Evolutionary conservation across 352 stramenopile genomes (phyloP), one percentile per base, ranked within the genome.

Genomic region (Globisporangium cystogenes): DNA sequence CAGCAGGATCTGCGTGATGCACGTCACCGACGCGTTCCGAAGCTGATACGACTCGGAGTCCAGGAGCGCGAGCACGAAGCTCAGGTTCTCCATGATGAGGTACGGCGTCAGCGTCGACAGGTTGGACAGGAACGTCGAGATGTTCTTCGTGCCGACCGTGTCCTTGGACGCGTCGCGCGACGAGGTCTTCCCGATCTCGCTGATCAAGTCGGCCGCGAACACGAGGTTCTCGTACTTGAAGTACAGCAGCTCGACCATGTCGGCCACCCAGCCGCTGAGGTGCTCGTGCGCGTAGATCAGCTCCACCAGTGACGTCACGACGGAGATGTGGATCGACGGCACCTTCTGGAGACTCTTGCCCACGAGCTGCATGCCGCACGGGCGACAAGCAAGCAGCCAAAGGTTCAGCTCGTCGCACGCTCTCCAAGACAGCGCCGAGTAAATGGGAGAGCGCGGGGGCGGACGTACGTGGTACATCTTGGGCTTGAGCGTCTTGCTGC

Each of bases 1-100:
- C 11, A 89, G 48, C 35, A 93, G 55, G 26, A 93, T 93, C 31
- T 88, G 70, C 11, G 72, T 77, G 21, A 90, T 75, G 41, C 75
- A 87, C n/a, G 79, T 86, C 20, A 88, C 79, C 5, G 74, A 78
- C 44, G 79, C 77, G 36, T 90, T 93, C 4, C 82, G 68, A 3
- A 90, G 59, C 40, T 87, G 77, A 52, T 93, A 93, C 7, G 74
- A 80, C 60, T 93, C 82, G 3, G 77, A 83, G 48, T 90, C 78
- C 10, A 89, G 64, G 15, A 93, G 72, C 6, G 74, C 76, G 31
- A 93, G 59, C 35, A 93, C 74, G 29, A 93, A 89, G 11, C 72
- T 85, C 46, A 90, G 57, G 51, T 93, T 90, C 10, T 76, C 77
- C 52, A 87, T 80, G 45, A 90, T 81, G 44, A 90, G 59, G 21